Percentiles rank a stretch among this genome's conserved stretches.
phyloP scores from a whole-genome alignment of 2,329 filamentous ascomycete species.

The Phoma sp. region DNA sequence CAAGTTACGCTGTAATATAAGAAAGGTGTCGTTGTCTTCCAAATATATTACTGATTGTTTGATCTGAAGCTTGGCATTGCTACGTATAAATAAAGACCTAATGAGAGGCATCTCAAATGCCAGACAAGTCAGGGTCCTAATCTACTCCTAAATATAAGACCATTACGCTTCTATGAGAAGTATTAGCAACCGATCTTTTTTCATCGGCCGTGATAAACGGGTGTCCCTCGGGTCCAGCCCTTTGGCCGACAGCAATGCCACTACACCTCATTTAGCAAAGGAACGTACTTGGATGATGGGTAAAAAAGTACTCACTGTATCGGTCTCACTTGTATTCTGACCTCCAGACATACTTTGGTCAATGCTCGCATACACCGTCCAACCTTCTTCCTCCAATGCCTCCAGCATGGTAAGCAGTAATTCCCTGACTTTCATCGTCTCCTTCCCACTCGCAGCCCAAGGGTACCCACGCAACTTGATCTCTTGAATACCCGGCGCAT shows the following conservation, averaged over 20 bases:
- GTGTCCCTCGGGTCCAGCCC: conserved; percentile 29
- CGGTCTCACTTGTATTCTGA: conserved; percentile 28
- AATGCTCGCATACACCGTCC: conserved; percentile 51
- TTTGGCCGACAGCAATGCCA: conserved; percentile 35
- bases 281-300: background rate
- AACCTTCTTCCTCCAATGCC: conserved; percentile 47
- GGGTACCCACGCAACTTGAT: conserved; percentile 48
- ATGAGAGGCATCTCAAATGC: no score
- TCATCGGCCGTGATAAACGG: conserved; percentile 30
- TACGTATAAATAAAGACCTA: no score
- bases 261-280: conserved; percentile 8
- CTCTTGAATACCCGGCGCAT: conserved; percentile 30
- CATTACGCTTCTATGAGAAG: no score
- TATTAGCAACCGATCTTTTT: no score
- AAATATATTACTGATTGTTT: no score
- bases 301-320: conserved; percentile 24
- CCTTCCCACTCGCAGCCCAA: conserved; percentile 41
- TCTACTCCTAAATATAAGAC: no score
- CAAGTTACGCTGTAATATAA: no score
- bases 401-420: conserved; percentile 48
- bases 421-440: conserved; percentile 47
- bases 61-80: no score
- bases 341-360: conserved; percentile 36
- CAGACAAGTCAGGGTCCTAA: no score
- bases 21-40: no score